Evolutionary conservation across 176 grass and related monocot species (phyloP).

Genomic region (Chrysopogon serrulatus): DNA sequence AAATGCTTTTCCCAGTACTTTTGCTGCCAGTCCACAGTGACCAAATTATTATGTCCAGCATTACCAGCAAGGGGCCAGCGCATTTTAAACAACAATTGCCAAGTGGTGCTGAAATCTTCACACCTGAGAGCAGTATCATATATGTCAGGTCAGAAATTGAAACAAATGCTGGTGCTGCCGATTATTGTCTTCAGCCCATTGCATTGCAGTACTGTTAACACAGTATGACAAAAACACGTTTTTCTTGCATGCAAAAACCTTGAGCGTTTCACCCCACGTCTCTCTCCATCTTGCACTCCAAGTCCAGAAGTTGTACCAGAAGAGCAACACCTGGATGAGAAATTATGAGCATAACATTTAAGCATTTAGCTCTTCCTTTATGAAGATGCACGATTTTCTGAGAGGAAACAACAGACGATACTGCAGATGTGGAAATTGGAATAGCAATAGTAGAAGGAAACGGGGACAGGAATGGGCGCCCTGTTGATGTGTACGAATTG

Average conservation of each 20-base stretch:
- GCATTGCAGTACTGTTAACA: not conserved
- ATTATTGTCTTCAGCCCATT: not conserved
- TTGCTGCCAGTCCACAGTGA: constrained; percentile 42
- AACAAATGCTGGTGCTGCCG: not conserved
- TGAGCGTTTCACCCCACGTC: constrained; percentile 37
- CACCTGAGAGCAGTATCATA: constrained; percentile 19
- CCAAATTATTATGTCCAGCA: not conserved
- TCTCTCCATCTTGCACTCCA: not conserved
- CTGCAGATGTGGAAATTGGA: not conserved
- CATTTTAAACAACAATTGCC: constrained; percentile 45
- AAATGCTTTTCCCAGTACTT: constrained; percentile 66
- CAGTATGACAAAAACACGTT: not conserved
- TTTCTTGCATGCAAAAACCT: constrained; percentile 25
- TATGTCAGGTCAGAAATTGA: not conserved
- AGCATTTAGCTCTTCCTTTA: not conserved
- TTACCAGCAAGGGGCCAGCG: constrained; percentile 27
- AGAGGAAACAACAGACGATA: not conserved
- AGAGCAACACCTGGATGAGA: constrained; percentile 8
- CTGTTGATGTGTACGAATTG: not conserved
- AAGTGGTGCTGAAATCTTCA: constrained; percentile 46
- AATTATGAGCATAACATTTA: not conserved
- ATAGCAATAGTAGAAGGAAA: not conserved
- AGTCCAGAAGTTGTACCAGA: not conserved
- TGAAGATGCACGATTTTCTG: not conserved
- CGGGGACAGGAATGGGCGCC: not conserved